Evolutionary conservation across 176 grass and related monocot genomes (phyloP), one percentile per base, ranked within the genome.

Genomic region (Eragrostis curvula): DNA sequence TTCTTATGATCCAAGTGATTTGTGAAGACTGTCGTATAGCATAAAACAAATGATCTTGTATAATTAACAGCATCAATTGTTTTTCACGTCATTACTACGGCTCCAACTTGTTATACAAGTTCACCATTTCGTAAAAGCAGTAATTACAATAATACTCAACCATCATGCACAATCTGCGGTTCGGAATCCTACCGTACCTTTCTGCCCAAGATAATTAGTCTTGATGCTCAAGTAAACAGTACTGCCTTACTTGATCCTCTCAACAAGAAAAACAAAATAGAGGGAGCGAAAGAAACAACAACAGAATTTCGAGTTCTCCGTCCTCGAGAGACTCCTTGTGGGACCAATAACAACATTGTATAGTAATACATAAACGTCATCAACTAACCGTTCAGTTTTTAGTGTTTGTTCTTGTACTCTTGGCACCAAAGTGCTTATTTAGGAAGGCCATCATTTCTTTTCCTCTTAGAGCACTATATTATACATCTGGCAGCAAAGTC

Each of bases 221-320:
- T 85, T 85, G 29, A 51, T 71, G 7, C 66, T 72, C 67, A 72
- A 79, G 75, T 72, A 79, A 65, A 21, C 12, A 14, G 63, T 42
- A 30, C n/a, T 51, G 49, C 40, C 68, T 79, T 21, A 36, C 45
- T 16, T 39, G 29, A 61, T 51, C 71, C 41, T 29, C 53, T 29
- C 84, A 43, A 5, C 14, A 84, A 45, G 27, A 24, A 61, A 61
- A 36, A n/a, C n/a, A 36, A 36, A 36, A 2, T 36, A 36, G 32
- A 49, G 18, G 2, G 18, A 9, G 10, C 23, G 2, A 39, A 8
- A 36, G 15, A 36, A 30, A 57, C 40, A 48, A 9, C 2, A 61
- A 30, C 11, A 28, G 36, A 45, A 75, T 66, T 74, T 51, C 44
- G 6, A 61, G 28, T 40, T 30, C 21, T 52, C 57, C 30, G 12